Evolutionary conservation across 1,139 yeast species (phyloP).

Genomic region (Yamadazyma dendronema): DNA sequence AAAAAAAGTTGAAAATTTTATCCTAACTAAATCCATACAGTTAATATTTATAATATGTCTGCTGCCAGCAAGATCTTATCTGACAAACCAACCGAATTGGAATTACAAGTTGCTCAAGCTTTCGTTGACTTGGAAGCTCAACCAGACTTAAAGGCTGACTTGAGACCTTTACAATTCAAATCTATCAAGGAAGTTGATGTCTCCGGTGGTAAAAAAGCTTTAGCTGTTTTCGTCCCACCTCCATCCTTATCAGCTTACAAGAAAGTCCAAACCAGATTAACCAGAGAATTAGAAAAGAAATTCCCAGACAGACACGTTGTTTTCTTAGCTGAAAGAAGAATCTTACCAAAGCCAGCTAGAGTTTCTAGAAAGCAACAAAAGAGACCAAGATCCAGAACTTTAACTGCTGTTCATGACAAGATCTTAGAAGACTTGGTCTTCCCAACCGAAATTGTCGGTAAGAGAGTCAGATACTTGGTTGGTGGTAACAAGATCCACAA

Average conservation of each 20-base stretch:
- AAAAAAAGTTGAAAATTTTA: slow-evolving; percentile 9
- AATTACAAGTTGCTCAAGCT: slow-evolving; percentile 99
- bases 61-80: slow-evolving; percentile 93
- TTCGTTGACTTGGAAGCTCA: slow-evolving; percentile 94
- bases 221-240: slow-evolving; percentile 97
- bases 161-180: slow-evolving; percentile 98
- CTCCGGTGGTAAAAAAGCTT: slow-evolving; percentile 98
- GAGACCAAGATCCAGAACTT: slow-evolving; percentile 99
- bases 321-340: slow-evolving; percentile 99
- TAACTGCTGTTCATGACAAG: slow-evolving; percentile 98
- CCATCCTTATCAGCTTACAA: slow-evolving; percentile 93
- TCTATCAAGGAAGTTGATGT: slow-evolving; percentile 98
- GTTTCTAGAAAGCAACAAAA: slow-evolving; percentile 93
- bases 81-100: slow-evolving; percentile 94
- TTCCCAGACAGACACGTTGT: slow-evolving; percentile 99
- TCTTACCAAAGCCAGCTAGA: slow-evolving; percentile 94
- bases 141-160: slow-evolving; percentile 95
- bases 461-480: slow-evolving; percentile 98
- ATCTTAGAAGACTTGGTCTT: slow-evolving; percentile 97
- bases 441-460: slow-evolving; percentile 99
- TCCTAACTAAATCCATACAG: slow-evolving; percentile 5
- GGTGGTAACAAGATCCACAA: slow-evolving; percentile 99
- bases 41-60: slow-evolving; percentile 58
- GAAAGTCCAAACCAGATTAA: slow-evolving; percentile 95
- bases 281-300: slow-evolving; percentile 99